phyloP scores from a whole-genome alignment of 1,284 basidiomycete species.

The Ganoderma lingzhi region DNA sequence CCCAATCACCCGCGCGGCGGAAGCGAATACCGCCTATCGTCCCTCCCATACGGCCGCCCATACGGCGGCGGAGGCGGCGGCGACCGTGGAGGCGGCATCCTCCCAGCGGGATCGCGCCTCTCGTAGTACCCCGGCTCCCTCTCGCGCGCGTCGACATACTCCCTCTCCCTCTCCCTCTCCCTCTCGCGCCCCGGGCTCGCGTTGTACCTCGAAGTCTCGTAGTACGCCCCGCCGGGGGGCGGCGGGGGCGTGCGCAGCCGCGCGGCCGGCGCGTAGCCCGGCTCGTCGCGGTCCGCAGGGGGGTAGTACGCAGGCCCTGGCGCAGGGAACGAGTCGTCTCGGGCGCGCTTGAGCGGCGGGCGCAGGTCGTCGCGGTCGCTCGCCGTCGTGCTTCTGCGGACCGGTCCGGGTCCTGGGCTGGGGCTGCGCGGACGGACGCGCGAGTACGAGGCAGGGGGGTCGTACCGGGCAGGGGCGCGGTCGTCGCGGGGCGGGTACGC shows the following conservation, averaged over 20 bases:
- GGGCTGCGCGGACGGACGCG: constrained; percentile 45
- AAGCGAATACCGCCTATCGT: constrained; percentile 38
- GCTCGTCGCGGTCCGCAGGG: constrained; percentile 23
- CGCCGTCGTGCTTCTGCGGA: constrained; percentile 27
- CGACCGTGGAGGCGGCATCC: constrained; percentile 30
- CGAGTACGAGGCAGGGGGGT: constrained; percentile 33
- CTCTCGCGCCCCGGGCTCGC: constrained; percentile 34
- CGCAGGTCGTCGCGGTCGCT: constrained; percentile 37
- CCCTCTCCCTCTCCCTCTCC: constrained; percentile 32
- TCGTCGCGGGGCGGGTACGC: constrained; percentile 34
- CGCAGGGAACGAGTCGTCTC: constrained; percentile 39
- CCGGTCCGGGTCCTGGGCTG: constrained; percentile 35
- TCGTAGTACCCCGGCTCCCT: constrained; percentile 37
- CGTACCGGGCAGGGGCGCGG: constrained; percentile 33
- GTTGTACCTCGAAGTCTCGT: constrained; percentile 36
- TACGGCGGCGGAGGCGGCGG: constrained; percentile 35
- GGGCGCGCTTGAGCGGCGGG: constrained; percentile 43
- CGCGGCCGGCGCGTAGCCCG: constrained; percentile 23
- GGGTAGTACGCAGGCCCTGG: constrained; percentile 32
- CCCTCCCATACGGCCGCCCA: constrained; percentile 32
- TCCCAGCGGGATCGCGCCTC: constrained; percentile 25
- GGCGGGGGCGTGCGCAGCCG: constrained; percentile 34
- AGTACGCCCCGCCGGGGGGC: constrained; percentile 32
- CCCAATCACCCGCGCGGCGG: constrained; percentile 24
- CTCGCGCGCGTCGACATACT: constrained; percentile 35